Conservation (phyloP, 352 stramenopile species). For the Phytophthora chlamydospora region DNA sequence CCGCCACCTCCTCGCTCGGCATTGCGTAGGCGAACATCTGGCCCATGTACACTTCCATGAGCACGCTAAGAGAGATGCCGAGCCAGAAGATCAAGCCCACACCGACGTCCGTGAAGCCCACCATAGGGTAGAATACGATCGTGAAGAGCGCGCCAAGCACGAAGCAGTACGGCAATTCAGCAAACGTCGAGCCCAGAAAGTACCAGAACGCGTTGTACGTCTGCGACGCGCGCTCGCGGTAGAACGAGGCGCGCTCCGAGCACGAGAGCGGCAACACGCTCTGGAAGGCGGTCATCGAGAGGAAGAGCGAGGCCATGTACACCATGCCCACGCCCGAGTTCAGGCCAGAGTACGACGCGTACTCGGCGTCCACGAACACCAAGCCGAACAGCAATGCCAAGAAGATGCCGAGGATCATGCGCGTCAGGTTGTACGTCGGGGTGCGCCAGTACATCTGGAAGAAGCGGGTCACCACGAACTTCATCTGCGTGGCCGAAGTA, state of each 20-base stretch:
- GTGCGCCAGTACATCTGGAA: conserved; percentile 52
- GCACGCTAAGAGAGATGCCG: conserved; percentile 25
- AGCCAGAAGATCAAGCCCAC: conserved; percentile 35
- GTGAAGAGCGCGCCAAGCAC: conserved; percentile 42
- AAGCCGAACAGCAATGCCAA: conserved; percentile 77
- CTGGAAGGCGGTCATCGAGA: conserved; percentile 71
- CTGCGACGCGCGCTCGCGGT: conserved; percentile 80
- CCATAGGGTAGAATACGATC: conserved; percentile 42
- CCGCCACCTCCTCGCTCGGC: conserved; percentile 37
- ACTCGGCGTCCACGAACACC: conserved; percentile 56
- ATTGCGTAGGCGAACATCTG: conserved; percentile 43
- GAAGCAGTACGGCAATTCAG: conserved; percentile 78
- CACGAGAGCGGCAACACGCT: conserved; percentile 70
- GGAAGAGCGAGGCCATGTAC: conserved; percentile 64
- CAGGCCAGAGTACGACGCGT: conserved; percentile 39
- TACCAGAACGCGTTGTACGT: conserved; percentile 84
- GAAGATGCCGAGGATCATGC: conserved; percentile 61
- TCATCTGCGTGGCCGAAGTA: conserved; percentile 29
- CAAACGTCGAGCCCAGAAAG: conserved; percentile 45
- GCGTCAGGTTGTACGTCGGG: conserved; percentile 74
- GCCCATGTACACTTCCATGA: conserved; percentile 46
- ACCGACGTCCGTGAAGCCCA: conserved; percentile 40
- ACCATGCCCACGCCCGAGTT: conserved; percentile 60
- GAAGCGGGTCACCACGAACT: conserved; percentile 36
- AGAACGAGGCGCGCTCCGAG: conserved; percentile 59